phyloP scores from a whole-genome alignment of 345 rosid species.

The Stellera chamaejasme region DNA sequence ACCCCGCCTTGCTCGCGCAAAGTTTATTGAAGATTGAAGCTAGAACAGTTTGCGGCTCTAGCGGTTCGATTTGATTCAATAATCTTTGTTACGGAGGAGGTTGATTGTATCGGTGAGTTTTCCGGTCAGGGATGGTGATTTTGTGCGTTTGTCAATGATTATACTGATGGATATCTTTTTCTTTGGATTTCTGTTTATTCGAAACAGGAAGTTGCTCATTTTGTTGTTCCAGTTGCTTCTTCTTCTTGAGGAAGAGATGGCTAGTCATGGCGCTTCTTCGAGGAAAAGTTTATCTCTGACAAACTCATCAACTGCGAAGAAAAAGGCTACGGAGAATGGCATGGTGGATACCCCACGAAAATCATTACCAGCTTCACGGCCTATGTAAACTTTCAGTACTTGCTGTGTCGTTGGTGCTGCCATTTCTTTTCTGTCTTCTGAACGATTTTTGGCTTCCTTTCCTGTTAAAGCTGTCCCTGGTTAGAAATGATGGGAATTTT shows the following conservation, averaged over 20 bases:
- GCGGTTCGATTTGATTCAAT: neutral
- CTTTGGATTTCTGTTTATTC: neutral
- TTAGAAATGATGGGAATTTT: too few relatives aligned
- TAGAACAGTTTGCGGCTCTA: neutral
- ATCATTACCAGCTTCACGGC: constrained; percentile 52
- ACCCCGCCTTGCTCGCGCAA: constrained; percentile 5
- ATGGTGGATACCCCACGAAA: constrained; percentile 46
- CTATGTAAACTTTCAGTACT: constrained; percentile 32
- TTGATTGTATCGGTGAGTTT: constrained; percentile 5
- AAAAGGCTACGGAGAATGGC: constrained; percentile 45
- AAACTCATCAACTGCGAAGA: constrained; percentile 41
- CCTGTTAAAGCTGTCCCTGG: too few relatives aligned
- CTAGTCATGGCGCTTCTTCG: constrained; percentile 65
- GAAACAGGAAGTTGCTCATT: neutral
- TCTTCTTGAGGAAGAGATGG: constrained; percentile 34
- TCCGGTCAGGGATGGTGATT: neutral
- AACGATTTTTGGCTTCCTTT: neutral
- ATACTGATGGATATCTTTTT: neutral
- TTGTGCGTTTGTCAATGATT: neutral
- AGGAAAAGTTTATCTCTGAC: constrained; percentile 52
- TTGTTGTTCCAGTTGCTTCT: neutral
- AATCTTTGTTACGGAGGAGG: neutral
- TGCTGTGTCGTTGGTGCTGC: neutral
- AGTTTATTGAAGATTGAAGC: neutral
- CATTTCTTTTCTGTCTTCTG: neutral